Percentiles rank a stretch among this genome's conserved stretches.
Evolutionary conservation across 495 filamentous ascomycete genomes (phyloP).

Genomic region (Neohortaea acidophila): DNA sequence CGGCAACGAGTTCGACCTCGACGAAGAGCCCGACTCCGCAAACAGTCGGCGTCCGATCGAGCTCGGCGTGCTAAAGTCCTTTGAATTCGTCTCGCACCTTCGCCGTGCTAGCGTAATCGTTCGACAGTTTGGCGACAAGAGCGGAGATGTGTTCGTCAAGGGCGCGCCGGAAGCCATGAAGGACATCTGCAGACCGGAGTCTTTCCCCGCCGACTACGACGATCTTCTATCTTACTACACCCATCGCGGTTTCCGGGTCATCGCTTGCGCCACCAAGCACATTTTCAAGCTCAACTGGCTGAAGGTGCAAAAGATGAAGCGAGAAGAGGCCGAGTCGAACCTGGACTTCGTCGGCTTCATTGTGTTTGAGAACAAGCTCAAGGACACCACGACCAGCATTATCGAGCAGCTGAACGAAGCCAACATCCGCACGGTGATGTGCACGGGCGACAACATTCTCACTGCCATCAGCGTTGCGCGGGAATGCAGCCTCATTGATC

Average conservation of each 20-base stretch:
- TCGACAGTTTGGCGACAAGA: constrained; percentile 61
- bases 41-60: constrained; percentile 41
- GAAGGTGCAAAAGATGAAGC: constrained; percentile 83
- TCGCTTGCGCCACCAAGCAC: constrained; percentile 84
- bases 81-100: constrained; percentile 95
- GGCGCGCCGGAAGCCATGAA: constrained; percentile 93
- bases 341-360: constrained; percentile 90
- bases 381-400: constrained; percentile 60
- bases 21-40: constrained; percentile 25
- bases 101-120: constrained; percentile 88
- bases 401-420: constrained; percentile 73
- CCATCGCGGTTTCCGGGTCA: constrained; percentile 91
- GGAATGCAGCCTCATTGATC: constrained; percentile 74
- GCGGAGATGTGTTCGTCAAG: constrained; percentile 82
- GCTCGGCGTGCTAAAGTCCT: constrained; percentile 71
- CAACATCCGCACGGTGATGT: constrained; percentile 86
- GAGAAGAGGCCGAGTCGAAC: constrained; percentile 63
- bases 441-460: constrained; percentile 95
- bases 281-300: constrained; percentile 78
- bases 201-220: constrained; percentile 78
- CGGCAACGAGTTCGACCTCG: constrained; percentile 40
- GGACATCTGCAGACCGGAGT: constrained; percentile 71
- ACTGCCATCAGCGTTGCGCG: constrained; percentile 93
- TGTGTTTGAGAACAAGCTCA: constrained; percentile 97
- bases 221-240: constrained; percentile 80